Conservation (phyloP, 129 eudicot genomes). For the Calendula officinalis region DNA sequence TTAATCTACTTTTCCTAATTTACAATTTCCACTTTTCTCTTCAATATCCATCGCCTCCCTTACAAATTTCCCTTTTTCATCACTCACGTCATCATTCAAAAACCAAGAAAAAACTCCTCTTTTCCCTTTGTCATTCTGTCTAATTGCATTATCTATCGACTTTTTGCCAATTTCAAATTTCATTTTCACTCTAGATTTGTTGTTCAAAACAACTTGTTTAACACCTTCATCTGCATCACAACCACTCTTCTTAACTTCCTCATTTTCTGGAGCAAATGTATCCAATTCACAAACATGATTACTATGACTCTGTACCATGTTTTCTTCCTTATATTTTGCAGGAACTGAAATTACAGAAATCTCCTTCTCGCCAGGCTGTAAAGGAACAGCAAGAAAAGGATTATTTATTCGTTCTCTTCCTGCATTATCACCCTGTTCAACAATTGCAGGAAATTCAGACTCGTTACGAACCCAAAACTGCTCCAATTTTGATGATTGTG, state of each 20-base stretch:
- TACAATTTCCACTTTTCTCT: constrained; percentile 55
- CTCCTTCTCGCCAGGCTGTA: constrained; percentile 59
- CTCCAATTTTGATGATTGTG: constrained; percentile 29
- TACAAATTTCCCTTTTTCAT: constrained; percentile 52
- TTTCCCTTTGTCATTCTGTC: constrained; percentile 27
- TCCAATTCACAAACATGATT: constrained; percentile 48
- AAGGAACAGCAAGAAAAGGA: constrained; percentile 66
- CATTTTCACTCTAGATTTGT: constrained; percentile 45
- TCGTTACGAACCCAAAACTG: constrained; percentile 41
- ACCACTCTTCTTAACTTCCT: constrained; percentile 19
- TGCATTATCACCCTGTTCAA: constrained; percentile 35
- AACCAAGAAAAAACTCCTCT: constrained; percentile 37
- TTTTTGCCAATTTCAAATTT: constrained; percentile 44
- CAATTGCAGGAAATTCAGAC: constrained; percentile 34
- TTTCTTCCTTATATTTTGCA: constrained; percentile 40
- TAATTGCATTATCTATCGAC: constrained; percentile 19
- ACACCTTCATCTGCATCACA: constrained; percentile 34
- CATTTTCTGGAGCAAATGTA: constrained; percentile 34
- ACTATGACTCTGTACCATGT: constrained; percentile 18
- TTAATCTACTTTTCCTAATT: constrained; percentile 45
- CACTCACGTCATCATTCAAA: constrained; percentile 41
- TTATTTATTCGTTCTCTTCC: constrained; percentile 30
- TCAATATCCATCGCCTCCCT: constrained; percentile 53
- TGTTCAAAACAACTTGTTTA: constrained; percentile 31
- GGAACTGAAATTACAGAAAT: constrained; percentile 50